A percentile compares a stretch with the other conserved stretches of the same genome.
These are phyloP conservation scores for Clitoria ternatea DNA, from an alignment of 306 rosid species.

Conservation along the genomic window DNA sequence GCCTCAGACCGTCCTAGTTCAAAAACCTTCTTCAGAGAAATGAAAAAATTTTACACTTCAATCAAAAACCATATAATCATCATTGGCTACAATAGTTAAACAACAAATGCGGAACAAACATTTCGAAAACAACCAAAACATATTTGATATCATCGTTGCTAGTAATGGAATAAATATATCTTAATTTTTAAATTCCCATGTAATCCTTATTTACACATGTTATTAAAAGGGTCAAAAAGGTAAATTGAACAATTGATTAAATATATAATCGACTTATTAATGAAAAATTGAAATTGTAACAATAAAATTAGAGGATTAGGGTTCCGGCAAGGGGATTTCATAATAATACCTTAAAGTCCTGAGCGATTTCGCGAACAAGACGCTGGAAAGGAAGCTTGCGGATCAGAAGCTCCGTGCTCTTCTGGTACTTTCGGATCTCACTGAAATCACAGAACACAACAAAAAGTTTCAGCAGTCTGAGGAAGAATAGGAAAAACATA, in stretches of 20 bases:
- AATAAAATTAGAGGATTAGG: neutral
- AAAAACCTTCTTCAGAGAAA: slow-evolving; percentile 39
- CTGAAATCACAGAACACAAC: neutral
- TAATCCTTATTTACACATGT: no score
- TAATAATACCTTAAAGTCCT: slow-evolving; percentile 30
- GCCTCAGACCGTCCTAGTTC: slow-evolving; percentile 99
- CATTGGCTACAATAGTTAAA: slow-evolving; percentile 38
- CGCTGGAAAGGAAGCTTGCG: slow-evolving; percentile 61
- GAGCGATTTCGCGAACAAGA: slow-evolving; percentile 45
- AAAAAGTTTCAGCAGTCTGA: no score
- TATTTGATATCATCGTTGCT: no score
- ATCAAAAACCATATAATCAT: slow-evolving; percentile 29
- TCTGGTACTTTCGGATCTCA: slow-evolving; percentile 74
- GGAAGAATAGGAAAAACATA: neutral
- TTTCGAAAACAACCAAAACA: no score
- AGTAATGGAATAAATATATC: no score
- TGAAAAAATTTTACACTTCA: slow-evolving; percentile 47
- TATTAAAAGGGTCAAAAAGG: no score
- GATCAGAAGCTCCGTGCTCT: slow-evolving; percentile 77
- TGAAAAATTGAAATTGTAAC: no score
- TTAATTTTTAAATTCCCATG: no score
- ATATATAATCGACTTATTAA: no score
- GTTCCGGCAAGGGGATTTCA: no score
- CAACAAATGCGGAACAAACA: fast-evolving
- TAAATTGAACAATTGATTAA: no score